Evolutionary conservation across 805 yeast genomes (phyloP).

Genomic region (Wickerhamomyces silvicola): DNA sequence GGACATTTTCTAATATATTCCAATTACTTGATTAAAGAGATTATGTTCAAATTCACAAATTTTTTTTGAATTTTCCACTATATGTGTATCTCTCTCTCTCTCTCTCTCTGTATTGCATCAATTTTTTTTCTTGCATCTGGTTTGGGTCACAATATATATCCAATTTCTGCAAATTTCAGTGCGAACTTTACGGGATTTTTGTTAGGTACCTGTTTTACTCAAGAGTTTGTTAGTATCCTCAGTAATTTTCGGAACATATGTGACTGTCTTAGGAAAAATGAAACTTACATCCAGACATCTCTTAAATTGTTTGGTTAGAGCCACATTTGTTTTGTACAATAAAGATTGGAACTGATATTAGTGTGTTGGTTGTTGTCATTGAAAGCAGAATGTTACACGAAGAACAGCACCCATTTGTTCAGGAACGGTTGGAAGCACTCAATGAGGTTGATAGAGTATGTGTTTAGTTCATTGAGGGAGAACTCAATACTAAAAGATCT

Average conservation of each 20-base stretch:
- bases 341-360: too few relatives aligned
- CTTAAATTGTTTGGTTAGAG: background rate
- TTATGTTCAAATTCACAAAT: background rate
- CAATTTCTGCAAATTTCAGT: background rate
- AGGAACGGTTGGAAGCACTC: conserved; percentile 45
- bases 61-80: too few relatives aligned
- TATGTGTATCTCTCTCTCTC: too few relatives aligned
- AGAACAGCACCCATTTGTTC: conserved; percentile 32
- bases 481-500: background rate
- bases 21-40: background rate
- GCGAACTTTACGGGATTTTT: background rate
- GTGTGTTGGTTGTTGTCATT: too few relatives aligned
- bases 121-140: background rate
- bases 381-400: conserved; percentile 11
- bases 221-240: conserved; percentile 13
- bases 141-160: too few relatives aligned
- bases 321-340: background rate
- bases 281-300: conserved; percentile 5
- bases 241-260: conserved; percentile 16
- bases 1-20: conserved; percentile 48
- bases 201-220: conserved; percentile 22
- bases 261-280: too few relatives aligned
- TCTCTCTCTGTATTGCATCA: background rate
- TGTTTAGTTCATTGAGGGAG: background rate
- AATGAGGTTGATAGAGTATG: conserved; percentile 40